A percentile compares a stretch with the other conserved stretches of the same genome.
These are phyloP conservation scores for Rhynchosporium graminicola DNA, from an alignment of 2,329 filamentous ascomycete genomes.

Conservation along the genomic window DNA sequence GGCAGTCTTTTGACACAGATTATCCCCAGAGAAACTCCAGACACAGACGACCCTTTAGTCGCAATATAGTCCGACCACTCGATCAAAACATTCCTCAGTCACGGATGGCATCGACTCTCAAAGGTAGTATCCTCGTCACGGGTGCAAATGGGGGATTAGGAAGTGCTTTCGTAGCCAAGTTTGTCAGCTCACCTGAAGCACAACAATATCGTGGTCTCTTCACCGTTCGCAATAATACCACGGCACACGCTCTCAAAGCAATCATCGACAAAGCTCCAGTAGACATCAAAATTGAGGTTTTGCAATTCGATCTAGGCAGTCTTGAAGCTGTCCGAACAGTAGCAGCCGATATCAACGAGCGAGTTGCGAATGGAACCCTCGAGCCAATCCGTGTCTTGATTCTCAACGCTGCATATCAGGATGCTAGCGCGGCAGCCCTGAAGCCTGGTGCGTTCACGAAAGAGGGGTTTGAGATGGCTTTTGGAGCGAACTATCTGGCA, in stretches of 20 bases:
- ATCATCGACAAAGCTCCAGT: slow-evolving; percentile 18
- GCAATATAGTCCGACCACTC: no score
- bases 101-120: slow-evolving; percentile 2
- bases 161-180: slow-evolving; percentile 21
- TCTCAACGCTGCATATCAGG: slow-evolving; percentile 34
- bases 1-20: no score
- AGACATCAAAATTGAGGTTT: slow-evolving; percentile 12
- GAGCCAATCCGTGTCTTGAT: slow-evolving; percentile 32
- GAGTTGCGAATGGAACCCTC: slow-evolving; percentile 28
- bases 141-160: slow-evolving; percentile 28
- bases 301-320: slow-evolving; percentile 23
- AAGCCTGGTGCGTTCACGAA: slow-evolving; percentile 36
- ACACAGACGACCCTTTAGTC: no score
- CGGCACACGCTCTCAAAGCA: slow-evolving; percentile 16
- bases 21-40: no score
- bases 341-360: slow-evolving; percentile 30
- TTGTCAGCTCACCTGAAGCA: slow-evolving; percentile 17
- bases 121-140: slow-evolving; percentile 22
- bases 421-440: slow-evolving; percentile 20
- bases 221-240: slow-evolving; percentile 23
- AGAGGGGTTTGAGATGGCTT: slow-evolving; percentile 42
- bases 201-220: slow-evolving; percentile 21
- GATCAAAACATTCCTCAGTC: background rate
- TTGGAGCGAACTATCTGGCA: slow-evolving; percentile 41
- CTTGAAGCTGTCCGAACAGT: slow-evolving; percentile 21